These are phyloP conservation scores for Trichoderma sp. DNA, from an alignment of 2,329 filamentous ascomycete species.

Conservation along the genomic window DNA sequence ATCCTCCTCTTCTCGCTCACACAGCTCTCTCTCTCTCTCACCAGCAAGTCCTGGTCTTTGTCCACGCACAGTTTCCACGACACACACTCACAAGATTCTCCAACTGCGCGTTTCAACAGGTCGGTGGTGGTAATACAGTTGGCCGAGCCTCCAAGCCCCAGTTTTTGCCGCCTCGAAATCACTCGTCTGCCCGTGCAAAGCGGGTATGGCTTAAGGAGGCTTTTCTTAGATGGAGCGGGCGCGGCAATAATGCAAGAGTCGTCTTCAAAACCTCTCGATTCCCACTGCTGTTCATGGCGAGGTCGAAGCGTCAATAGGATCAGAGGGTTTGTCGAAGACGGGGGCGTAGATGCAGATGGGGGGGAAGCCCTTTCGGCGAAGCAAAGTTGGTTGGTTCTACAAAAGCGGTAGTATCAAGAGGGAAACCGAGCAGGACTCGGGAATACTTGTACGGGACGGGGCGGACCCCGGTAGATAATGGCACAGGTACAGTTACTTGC, in stretches of 20 bases:
- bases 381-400: not conserved
- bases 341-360: not conserved
- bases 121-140: conserved; percentile 1
- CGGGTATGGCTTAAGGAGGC: not conserved
- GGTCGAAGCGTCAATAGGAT: not conserved
- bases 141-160: conserved; percentile 7
- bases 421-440: conserved; percentile 2
- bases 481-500: not conserved
- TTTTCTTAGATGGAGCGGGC: not conserved
- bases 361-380: not conserved
- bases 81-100: not conserved
- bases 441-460: not conserved
- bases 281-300: conserved; percentile 1
- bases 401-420: not conserved
- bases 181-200: conserved; percentile 5
- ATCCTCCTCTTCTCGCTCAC: not conserved
- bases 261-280: not conserved
- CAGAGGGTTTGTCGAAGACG: not conserved
- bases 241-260: not conserved
- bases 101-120: not conserved
- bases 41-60: not conserved
- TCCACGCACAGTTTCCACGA: not conserved
- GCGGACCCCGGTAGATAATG: conserved; percentile 14
- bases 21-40: not conserved
- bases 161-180: conserved; percentile 17